phyloP scores from a whole-genome alignment of 176 grass and related monocot species.

The Hordeum vulgare region MorexV3_pseudomolecules_assembly NC_058521.1:90708580-90709079 shows the following conservation, averaged over 20 bases:
- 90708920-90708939: background rate
- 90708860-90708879: background rate
- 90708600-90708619: no score
- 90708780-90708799: background rate
- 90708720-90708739: no score
- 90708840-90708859: background rate
- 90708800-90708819: background rate
- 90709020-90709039: background rate
- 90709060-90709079: background rate
- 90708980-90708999: background rate
- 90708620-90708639: no score
- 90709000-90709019: background rate
- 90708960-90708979: background rate
- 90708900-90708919: background rate
- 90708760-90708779: background rate
- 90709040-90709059: no score
- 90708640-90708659: no score
- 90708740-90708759: background rate
- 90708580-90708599: no score
- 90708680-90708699: no score
- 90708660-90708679: no score
- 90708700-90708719: no score
- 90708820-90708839: background rate
- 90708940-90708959: background rate
- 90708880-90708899: background rate